phyloP scores from a whole-genome alignment of 2,329 filamentous ascomycete species.

The Beauveria sp. region DNA sequence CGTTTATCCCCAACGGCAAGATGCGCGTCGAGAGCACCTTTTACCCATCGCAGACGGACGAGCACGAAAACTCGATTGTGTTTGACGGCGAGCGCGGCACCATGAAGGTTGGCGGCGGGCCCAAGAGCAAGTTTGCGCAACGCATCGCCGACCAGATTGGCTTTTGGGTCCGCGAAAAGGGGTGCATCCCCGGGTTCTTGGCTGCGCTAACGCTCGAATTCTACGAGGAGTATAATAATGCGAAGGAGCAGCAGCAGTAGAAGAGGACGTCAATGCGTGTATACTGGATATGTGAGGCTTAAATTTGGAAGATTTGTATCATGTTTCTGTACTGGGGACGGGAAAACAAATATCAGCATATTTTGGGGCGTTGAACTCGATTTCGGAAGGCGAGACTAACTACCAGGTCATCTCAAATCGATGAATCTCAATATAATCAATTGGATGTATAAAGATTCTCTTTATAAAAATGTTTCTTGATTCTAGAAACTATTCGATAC shows the following conservation, averaged over 20 bases:
- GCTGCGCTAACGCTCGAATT: constrained; percentile 90
- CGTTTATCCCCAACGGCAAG: constrained; percentile 95
- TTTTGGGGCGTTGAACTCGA: neutral
- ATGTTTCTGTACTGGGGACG: neutral
- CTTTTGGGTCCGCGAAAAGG: constrained; percentile 93
- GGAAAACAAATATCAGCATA: neutral
- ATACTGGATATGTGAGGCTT: neutral
- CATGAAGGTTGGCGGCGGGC: constrained; percentile 95
- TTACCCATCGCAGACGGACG: constrained; percentile 60
- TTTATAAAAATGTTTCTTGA: neutral
- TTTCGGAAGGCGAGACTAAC: too few species aligned
- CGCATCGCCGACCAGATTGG: constrained; percentile 82
- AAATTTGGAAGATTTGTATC: neutral
- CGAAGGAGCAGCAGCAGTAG: neutral
- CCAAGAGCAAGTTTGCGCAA: constrained; percentile 74
- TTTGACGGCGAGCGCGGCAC: constrained; percentile 92
- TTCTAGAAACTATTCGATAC: neutral
- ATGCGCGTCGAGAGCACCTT: constrained; percentile 86
- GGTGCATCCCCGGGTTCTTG: constrained; percentile 87
- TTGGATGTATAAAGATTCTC: neutral
- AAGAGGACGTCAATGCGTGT: neutral
- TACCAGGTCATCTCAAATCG: too few species aligned
- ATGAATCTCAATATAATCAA: too few species aligned
- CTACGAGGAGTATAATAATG: constrained; percentile 58
- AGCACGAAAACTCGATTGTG: constrained; percentile 66